Evolutionary conservation across 176 grass and related monocot species (phyloP).

Genomic region (Juncus inflexus): DNA sequence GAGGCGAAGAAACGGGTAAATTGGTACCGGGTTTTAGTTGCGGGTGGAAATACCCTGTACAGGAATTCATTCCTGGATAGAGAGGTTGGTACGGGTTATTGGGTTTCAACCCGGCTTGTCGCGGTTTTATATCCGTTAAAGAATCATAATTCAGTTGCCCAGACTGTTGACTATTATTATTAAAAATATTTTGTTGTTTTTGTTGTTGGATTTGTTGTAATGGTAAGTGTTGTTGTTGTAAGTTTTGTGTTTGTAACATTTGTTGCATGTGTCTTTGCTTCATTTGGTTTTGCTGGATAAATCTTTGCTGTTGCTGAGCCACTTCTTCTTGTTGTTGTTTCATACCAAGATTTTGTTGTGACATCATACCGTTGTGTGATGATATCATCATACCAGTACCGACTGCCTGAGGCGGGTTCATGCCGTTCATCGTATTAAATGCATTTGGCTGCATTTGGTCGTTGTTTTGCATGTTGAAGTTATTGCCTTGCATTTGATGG

Average conservation of each 20-base stretch:
- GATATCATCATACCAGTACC: conserved; percentile 45
- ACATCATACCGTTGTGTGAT: conserved; percentile 8
- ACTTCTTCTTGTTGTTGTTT: conserved; percentile 55
- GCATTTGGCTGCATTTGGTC: no score
- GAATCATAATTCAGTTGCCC: no score
- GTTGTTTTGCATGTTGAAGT: neutral
- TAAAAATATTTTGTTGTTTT: conserved; percentile 42
- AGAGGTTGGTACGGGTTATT: conserved; percentile 56
- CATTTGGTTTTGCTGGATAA: no score
- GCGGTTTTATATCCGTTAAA: conserved; percentile 59
- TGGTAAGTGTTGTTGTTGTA: conserved; percentile 31
- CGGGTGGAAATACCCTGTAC: conserved; percentile 56
- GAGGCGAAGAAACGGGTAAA: no score
- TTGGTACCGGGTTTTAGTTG: conserved; percentile 56
- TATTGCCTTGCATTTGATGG: conserved; percentile 40
- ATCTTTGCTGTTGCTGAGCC: no score
- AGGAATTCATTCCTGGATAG: conserved; percentile 26
- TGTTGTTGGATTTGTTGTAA: conserved; percentile 43
- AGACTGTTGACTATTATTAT: conserved; percentile 46
- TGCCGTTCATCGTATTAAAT: conserved; percentile 18
- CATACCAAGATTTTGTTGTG: conserved; percentile 55
- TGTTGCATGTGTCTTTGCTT: conserved; percentile 14
- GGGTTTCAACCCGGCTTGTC: conserved; percentile 48
- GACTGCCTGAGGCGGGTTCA: conserved; percentile 40
- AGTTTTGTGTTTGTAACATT: conserved; percentile 18